Base-by-base conservation (phyloP, 1,139 yeast genomes). In the Debaryomyces sp. region DNA sequence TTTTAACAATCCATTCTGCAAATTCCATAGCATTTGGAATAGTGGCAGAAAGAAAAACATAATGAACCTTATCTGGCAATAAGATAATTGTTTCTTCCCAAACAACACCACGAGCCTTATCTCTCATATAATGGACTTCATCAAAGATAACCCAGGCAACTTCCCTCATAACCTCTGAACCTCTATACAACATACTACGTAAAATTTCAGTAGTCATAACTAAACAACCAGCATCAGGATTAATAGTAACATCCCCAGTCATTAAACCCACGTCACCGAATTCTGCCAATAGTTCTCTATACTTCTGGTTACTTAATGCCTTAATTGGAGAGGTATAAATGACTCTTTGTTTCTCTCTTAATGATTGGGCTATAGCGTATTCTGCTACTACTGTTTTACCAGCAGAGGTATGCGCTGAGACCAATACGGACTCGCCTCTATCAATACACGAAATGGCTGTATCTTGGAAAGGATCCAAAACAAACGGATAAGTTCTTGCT, bases 381-480 rank as follows among this genome's bases (percentile, higher is more conserved):
- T 94, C 99, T 0, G 99, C 99, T 45, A 94, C 99, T 42, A 95
- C 99, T 0, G 99, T 94, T 65, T 94, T 94, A 73, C 99, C 99
- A 6, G 99, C 99, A 27, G 98, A 92, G 0, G 99, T 92, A 63
- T 94, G 99, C 0, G 99, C 99, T 22, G 98, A 92, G 2, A 94
- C 98, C 59, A 94, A 79, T 8, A 94, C 99, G 12, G 96, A 87
- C 66, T 94, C 98, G 54, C 88, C 84, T 61, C 97, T 81, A 64
- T 94, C 98, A 53, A 94, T 87, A 68, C 97, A 94, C 37, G 96
- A 90, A 49, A 94, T 85, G 8, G 99, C 91, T 35, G 96, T 94
- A 55, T 94, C 96, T 69, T 94, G 99, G 75, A 94, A 94, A 32
- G 97, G 96, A 76, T 94, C 99, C 53, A 94, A 78, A 2, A 84